These are phyloP conservation scores for Debaryomyces singareniensis DNA, from an alignment of 1,139 yeast species.

Conservation along the genomic window DNA sequence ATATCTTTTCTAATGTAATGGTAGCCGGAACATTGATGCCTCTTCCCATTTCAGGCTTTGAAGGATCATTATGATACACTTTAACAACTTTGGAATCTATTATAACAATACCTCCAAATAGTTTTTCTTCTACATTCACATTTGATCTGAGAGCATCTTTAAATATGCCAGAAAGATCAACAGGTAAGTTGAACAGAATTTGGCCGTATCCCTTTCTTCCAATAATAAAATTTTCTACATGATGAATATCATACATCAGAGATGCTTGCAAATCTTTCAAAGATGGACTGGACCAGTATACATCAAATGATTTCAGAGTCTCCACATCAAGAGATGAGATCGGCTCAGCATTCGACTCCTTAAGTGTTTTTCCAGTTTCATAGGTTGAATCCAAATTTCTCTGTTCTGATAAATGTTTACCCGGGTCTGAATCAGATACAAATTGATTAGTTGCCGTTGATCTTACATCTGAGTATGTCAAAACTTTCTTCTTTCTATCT, in stretches of 20 bases:
- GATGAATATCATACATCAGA: slow-evolving; percentile 45
- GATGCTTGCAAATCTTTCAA: slow-evolving; percentile 45
- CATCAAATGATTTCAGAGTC: slow-evolving; percentile 1
- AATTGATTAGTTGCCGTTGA: neutral
- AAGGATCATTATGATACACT: slow-evolving; percentile 54
- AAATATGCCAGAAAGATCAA: slow-evolving; percentile 48
- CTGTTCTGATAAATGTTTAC: slow-evolving; percentile 1
- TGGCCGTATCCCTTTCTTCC: slow-evolving; percentile 78
- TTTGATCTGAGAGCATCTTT: slow-evolving; percentile 9
- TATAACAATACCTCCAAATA: slow-evolving; percentile 55
- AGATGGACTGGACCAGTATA: slow-evolving; percentile 77
- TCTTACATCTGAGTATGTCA: slow-evolving; percentile 11
- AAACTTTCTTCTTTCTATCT: slow-evolving; percentile 25
- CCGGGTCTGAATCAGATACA: slow-evolving; percentile 14
- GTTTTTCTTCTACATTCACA: slow-evolving; percentile 16
- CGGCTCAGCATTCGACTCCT: neutral
- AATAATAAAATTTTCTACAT: slow-evolving; percentile 61
- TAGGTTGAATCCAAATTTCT: slow-evolving; percentile 4
- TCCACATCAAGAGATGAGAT: slow-evolving; percentile 4
- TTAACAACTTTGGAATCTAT: slow-evolving; percentile 54
- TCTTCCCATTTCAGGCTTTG: slow-evolving; percentile 60
- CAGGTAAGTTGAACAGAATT: slow-evolving; percentile 64
- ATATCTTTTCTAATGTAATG: slow-evolving; percentile 63
- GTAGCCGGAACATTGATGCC: slow-evolving; percentile 85
- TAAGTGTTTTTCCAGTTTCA: slow-evolving; percentile 2